Percentiles rank a stretch among this genome's conserved stretches.
Conservation (phyloP, 2,329 filamentous ascomycete species). For the Boeremia exigua region DNA sequence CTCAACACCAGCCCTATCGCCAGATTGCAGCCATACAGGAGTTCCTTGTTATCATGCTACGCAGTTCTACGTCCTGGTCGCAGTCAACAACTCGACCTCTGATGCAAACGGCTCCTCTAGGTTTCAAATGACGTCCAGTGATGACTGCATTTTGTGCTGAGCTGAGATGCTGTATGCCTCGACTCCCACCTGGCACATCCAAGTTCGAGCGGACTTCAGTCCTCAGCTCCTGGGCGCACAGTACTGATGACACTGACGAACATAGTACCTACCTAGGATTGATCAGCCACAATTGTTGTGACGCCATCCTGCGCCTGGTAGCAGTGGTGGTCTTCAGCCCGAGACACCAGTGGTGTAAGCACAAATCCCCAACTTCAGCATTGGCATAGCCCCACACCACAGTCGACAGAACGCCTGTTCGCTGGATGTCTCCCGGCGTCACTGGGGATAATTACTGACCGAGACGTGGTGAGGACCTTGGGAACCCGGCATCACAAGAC, state of each 20-base stretch:
- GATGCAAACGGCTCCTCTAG: constrained; percentile 13
- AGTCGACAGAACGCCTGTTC: constrained; percentile 15
- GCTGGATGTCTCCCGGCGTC: neutral
- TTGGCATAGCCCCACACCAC: constrained; percentile 6
- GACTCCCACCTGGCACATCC: neutral
- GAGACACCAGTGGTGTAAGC: neutral
- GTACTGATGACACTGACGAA: neutral
- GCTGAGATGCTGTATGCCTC: neutral
- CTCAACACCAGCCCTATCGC: constrained; percentile 32
- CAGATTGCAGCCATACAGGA: constrained; percentile 21
- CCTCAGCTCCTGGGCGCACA: neutral
- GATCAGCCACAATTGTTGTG: neutral
- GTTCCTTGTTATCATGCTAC: constrained; percentile 14
- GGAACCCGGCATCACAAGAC: neutral
- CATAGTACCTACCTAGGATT: neutral
- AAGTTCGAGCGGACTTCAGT: neutral
- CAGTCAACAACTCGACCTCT: neutral
- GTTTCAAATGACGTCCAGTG: constrained; percentile 14
- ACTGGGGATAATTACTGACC: neutral
- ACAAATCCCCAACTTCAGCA: neutral
- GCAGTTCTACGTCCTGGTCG: constrained; percentile 3
- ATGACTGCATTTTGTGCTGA: neutral
- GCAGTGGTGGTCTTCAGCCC: neutral
- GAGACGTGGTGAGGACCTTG: neutral
- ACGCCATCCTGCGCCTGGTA: neutral